Evolutionary conservation across 148 eudicot species (phyloP), one percentile per base, ranked within the genome.

Genomic region (Spergularia marina): DNA sequence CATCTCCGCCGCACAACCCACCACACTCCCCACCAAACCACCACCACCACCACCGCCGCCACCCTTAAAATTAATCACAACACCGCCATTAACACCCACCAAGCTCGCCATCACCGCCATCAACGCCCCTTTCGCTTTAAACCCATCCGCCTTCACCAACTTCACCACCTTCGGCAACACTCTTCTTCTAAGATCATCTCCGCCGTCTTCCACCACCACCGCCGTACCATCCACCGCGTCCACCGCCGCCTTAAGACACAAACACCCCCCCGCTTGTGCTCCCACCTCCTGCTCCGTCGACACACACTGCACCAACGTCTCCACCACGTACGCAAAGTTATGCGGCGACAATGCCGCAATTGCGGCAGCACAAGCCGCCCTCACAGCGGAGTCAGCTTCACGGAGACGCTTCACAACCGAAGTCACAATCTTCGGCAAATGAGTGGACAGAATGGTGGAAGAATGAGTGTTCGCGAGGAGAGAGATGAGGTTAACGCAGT

Each of bases 81-180:
- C 51, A 0, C 89, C 87, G 20, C 81, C 85, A 56, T 87, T 86
- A 0, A 81, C 86, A 1, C 77, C 77, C 17, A 79, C 84, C 58
- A 87, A 72, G 23, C 88, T 86, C 65, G 83, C 89, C n/a, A 91
- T 79, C 55, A 89, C 76, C 12, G 85, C 78, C 25, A 89, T 30
- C 51, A 89, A 23, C 1, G 87, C 89, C 41, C 86, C 77, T 69
- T 86, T 91, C 12, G 91, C 92, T 72, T 81, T 87, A 61, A 78
- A 89, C 4, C 83, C 65, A 13, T 87, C 89, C 2, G 62, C 68
- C 64, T 56, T 87, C 12, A 84, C 80, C 67, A 91, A 49, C 74
- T 84, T 89, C 72, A 89, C 2, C 56, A 86, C 13, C 72, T 70
- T 91, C 12, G 82, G 84, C 36, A 91, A 20, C 16, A 77, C 76